Conservation (phyloP, 2,329 filamentous ascomycete genomes). For the Teratosphaeria pseudoeucalypti region DNA sequence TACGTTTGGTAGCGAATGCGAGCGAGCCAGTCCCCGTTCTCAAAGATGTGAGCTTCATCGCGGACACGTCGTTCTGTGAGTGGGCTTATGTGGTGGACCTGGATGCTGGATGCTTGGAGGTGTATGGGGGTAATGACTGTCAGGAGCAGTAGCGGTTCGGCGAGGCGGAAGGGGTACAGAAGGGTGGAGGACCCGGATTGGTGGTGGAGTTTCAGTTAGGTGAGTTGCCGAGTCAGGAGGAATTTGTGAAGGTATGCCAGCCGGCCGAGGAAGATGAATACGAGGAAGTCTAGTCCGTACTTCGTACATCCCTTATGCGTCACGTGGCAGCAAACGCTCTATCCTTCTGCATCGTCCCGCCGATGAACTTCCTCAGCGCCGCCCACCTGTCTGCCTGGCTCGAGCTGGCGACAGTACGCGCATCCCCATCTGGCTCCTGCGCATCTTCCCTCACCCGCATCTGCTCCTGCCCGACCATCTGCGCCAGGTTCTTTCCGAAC, state of each 20-base stretch:
- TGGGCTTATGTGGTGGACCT: neutral
- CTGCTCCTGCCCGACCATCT: slow-evolving; percentile 39
- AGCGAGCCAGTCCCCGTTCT: neutral
- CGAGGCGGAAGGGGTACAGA: neutral
- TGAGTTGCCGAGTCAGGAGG: neutral
- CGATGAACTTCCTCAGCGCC: slow-evolving; percentile 72
- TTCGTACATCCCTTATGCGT: neutral
- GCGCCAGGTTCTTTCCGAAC: slow-evolving; percentile 74
- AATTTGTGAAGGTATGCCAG: neutral
- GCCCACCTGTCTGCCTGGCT: slow-evolving; percentile 59
- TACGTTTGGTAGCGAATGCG: neutral
- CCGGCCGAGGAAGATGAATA: neutral
- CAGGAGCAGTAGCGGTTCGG: neutral
- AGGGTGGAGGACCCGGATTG: neutral
- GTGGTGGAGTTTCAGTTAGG: neutral
- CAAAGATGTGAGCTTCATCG: neutral
- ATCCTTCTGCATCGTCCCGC: slow-evolving; percentile 80
- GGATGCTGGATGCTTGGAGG: neutral
- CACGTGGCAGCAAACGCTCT: slow-evolving; percentile 49
- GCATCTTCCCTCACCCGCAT: neutral
- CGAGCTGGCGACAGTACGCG: slow-evolving; percentile 13
- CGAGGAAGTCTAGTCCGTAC: neutral
- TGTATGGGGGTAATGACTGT: neutral
- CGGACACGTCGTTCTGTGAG: neutral
- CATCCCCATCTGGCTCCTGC: slow-evolving; percentile 4